These are phyloP conservation scores for Claviceps monticola DNA, from an alignment of 2,329 filamentous ascomycete species.

Conservation along the genomic window DNA sequence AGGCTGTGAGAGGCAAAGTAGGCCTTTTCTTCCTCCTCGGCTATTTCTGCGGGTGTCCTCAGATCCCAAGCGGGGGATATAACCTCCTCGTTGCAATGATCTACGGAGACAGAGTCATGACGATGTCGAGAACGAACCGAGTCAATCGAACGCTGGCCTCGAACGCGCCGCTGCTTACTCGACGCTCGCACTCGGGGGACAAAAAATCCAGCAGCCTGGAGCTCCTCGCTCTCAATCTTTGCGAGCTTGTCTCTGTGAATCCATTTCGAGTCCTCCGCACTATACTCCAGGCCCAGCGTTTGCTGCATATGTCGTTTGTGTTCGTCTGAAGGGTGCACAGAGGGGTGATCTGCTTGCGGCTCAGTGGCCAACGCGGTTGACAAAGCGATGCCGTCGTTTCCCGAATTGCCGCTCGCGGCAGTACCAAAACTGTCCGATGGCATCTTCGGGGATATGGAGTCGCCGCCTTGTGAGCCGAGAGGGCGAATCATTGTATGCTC, in stretches of 20 bases:
- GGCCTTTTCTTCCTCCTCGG: slow-evolving; percentile 38
- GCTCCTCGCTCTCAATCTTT: slow-evolving; percentile 65
- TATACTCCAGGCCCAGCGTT: slow-evolving; percentile 15
- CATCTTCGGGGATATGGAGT: slow-evolving; percentile 16
- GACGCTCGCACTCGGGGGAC: slow-evolving; percentile 40
- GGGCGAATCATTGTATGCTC: slow-evolving; percentile 9
- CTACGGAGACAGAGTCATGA: slow-evolving; percentile 32
- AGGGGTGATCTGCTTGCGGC: slow-evolving; percentile 11
- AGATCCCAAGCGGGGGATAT: slow-evolving; percentile 52
- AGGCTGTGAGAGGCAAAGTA: slow-evolving; percentile 38
- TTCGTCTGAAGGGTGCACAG: slow-evolving; percentile 12
- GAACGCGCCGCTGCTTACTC: slow-evolving; percentile 29
- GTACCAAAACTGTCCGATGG: slow-evolving; percentile 21
- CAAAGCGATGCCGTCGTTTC: slow-evolving; percentile 10
- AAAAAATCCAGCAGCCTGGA: slow-evolving; percentile 63
- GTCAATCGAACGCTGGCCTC: slow-evolving; percentile 6
- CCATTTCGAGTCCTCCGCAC: slow-evolving; percentile 58
- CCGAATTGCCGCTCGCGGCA: slow-evolving; percentile 11
- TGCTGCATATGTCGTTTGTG: slow-evolving; percentile 14
- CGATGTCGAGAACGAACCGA: slow-evolving; percentile 16
- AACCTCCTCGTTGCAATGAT: slow-evolving; percentile 14
- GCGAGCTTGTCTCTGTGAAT: slow-evolving; percentile 77
- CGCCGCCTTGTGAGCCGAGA: slow-evolving; percentile 13
- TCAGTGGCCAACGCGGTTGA: slow-evolving; percentile 14
- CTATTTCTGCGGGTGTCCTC: slow-evolving; percentile 64